These are phyloP conservation scores for Polytrichum commune DNA, from an alignment of 225 moss, liverwort and hornwort species.

Conservation along the genomic window DNA sequence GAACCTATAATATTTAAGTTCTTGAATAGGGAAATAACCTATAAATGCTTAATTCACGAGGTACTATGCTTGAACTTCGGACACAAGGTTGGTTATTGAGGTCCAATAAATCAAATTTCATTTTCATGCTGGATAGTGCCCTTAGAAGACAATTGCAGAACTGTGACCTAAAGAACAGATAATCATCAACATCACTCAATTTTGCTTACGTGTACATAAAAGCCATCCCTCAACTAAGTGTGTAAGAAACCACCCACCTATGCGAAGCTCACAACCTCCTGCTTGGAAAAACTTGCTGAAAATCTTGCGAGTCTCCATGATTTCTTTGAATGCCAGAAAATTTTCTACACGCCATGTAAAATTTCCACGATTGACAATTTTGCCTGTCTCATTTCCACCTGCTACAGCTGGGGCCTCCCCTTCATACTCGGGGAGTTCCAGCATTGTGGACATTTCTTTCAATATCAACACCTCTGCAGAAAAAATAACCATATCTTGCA, in stretches of 20 bases:
- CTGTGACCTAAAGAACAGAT: too few relatives aligned
- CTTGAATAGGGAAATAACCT: too few relatives aligned
- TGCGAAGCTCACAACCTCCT: slow-evolving; percentile 72
- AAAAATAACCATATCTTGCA: slow-evolving; percentile 66
- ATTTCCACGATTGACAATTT: slow-evolving; percentile 63
- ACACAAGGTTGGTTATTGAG: too few relatives aligned
- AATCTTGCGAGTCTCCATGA: slow-evolving; percentile 77
- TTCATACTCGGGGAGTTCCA: slow-evolving; percentile 60
- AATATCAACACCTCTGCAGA: slow-evolving; percentile 72
- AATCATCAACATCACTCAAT: too few relatives aligned
- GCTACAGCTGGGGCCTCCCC: slow-evolving; percentile 40
- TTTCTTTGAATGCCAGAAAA: slow-evolving; percentile 71
- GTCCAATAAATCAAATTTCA: too few relatives aligned
- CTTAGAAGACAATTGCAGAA: too few relatives aligned
- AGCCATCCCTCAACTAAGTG: too few relatives aligned
- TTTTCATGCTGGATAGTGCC: too few relatives aligned
- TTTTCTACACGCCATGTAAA: slow-evolving; percentile 74
- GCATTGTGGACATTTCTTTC: slow-evolving; percentile 69
- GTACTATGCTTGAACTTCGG: too few relatives aligned
- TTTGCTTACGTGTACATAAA: too few relatives aligned
- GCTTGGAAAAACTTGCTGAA: slow-evolving; percentile 81
- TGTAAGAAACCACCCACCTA: slow-evolving; percentile 37
- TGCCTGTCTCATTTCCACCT: slow-evolving; percentile 57
- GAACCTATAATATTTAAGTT: too few relatives aligned
- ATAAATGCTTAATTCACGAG: too few relatives aligned